Conservation (phyloP, 768 basidiomycete genomes). For the Fibroporia radiculosa region DNA sequence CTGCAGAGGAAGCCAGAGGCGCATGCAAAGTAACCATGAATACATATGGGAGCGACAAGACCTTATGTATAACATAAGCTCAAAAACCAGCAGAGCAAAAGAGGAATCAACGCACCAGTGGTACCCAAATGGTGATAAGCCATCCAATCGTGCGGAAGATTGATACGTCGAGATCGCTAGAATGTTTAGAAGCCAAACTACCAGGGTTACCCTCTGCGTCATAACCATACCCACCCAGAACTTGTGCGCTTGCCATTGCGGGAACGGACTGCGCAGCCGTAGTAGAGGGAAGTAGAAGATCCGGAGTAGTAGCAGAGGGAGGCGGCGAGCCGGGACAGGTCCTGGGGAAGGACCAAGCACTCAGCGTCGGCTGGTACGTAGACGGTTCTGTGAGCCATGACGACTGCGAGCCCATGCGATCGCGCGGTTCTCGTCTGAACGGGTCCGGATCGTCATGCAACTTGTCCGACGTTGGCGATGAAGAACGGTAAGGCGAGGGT, state of each 20-base stretch:
- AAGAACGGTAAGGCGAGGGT: constrained; percentile 46
- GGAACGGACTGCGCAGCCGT: constrained; percentile 42
- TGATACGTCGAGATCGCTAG: constrained; percentile 49
- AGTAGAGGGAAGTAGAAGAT: constrained; percentile 31
- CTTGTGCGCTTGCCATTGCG: constrained; percentile 48
- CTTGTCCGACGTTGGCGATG: constrained; percentile 33
- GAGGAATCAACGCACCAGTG: constrained; percentile 41
- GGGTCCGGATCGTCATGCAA: constrained; percentile 47
- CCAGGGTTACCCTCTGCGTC: constrained; percentile 42
- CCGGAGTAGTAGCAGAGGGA: constrained; percentile 27
- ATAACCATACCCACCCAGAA: constrained; percentile 64
- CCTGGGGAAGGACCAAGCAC: constrained; percentile 65
- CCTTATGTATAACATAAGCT: constrained; percentile 28
- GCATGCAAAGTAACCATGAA: constrained; percentile 32
- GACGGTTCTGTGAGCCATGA: constrained; percentile 69
- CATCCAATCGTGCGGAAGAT: constrained; percentile 49
- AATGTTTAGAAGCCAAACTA: constrained; percentile 34
- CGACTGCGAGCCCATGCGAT: constrained; percentile 44
- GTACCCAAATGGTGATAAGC: constrained; percentile 62
- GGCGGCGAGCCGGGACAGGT: constrained; percentile 26
- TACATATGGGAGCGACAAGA: constrained; percentile 57
- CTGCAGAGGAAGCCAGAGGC: constrained; percentile 28
- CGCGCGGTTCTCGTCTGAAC: constrained; percentile 46
- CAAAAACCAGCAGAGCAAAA: background rate
- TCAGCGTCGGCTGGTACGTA: constrained; percentile 47